Conservation (phyloP, 306 rosid genomes). For the Comarum palustre region DNA sequence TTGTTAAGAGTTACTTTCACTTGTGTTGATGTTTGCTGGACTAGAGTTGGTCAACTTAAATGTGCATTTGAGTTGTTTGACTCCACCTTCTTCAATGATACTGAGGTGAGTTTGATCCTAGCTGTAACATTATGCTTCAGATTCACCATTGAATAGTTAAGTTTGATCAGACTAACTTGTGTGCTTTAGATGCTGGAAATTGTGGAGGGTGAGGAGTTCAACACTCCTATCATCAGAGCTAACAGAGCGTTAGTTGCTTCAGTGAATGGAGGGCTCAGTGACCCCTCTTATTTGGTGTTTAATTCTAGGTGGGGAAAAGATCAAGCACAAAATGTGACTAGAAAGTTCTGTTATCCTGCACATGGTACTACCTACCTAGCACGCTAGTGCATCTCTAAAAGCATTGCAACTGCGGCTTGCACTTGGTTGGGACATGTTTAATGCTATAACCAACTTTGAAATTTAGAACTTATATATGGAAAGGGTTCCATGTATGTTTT, state of each 20-base stretch:
- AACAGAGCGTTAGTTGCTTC: constrained; percentile 59
- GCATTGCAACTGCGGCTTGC: background rate
- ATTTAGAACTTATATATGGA: background rate
- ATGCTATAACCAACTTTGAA: background rate
- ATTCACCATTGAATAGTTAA: background rate
- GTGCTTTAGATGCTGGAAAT: constrained; percentile 46
- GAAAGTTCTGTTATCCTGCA: constrained; percentile 51
- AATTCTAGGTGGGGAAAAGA: constrained; percentile 49
- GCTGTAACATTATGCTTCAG: background rate
- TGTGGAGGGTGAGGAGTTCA: constrained; percentile 49
- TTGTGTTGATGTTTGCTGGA: constrained; percentile 2
- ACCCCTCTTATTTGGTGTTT: constrained; percentile 59
- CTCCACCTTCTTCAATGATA: constrained; percentile 55
- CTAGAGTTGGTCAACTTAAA: constrained; percentile 17
- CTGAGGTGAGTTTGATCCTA: constrained; percentile 36
- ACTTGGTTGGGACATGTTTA: background rate
- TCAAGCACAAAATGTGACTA: constrained; percentile 13
- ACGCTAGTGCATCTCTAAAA: background rate
- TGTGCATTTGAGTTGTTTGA: constrained; percentile 51
- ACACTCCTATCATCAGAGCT: constrained; percentile 50
- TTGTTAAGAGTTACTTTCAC: background rate
- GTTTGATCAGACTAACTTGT: background rate
- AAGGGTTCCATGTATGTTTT: background rate
- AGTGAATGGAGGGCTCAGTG: constrained; percentile 55
- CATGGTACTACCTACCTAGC: constrained; percentile 49